phyloP scores from a whole-genome alignment of 2,329 filamentous ascomycete species.

The Fusarium redolens region DNA sequence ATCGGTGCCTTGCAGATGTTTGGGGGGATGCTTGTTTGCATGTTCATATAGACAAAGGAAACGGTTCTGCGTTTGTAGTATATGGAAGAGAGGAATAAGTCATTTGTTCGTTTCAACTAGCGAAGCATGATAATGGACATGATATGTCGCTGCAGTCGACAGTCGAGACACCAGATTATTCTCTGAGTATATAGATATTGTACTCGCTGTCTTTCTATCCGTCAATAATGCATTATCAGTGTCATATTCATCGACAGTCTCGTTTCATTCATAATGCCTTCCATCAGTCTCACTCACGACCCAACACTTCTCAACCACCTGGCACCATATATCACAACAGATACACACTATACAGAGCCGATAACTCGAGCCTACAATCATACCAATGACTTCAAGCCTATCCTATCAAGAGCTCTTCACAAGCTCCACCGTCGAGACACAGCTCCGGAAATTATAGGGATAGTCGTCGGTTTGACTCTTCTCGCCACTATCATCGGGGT shows the following conservation, averaged over 20 bases:
- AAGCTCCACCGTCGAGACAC: conserved; percentile 14
- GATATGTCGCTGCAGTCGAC: no score
- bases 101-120: conserved; percentile 1
- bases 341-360: no score
- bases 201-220: background rate
- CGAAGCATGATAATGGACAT: background rate
- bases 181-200: background rate
- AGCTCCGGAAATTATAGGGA: conserved; percentile 10
- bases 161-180: no score
- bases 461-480: conserved; percentile 21
- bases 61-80: background rate
- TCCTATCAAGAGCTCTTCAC: background rate
- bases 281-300: background rate
- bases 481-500: conserved; percentile 10
- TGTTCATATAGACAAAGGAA: background rate
- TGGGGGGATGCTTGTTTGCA: conserved; percentile 14
- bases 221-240: rapidly evolving
- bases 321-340: background rate
- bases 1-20: conserved; percentile 9
- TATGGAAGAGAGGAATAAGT: background rate
- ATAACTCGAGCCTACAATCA: background rate
- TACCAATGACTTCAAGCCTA: background rate
- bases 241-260: background rate
- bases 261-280: conserved; percentile 8
- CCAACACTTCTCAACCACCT: background rate